Percentiles rank a stretch among this genome's conserved stretches.
phyloP scores from a whole-genome alignment of 441 rosid genomes.

The Jatropha podagrica region DNA sequence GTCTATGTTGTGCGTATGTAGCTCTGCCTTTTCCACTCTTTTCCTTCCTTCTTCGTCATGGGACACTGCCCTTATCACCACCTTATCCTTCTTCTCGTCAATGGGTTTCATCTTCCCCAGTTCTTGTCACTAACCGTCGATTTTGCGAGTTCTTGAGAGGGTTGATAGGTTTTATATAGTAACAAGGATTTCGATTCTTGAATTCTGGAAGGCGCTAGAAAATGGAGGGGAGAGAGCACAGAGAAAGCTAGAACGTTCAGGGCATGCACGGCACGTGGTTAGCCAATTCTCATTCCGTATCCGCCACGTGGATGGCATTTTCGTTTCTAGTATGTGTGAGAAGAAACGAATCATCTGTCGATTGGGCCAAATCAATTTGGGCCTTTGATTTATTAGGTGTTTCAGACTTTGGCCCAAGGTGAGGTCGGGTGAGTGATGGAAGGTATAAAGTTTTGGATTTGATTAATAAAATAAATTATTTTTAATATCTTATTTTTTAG shows the following conservation, averaged over 20 bases:
- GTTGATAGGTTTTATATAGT: background rate
- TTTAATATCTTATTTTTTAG: no score
- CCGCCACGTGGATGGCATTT: background rate
- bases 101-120: constrained; percentile 30
- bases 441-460: no score
- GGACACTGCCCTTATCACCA: constrained; percentile 41
- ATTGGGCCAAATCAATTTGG: no score
- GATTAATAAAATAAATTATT: no score
- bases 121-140: background rate
- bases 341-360: no score
- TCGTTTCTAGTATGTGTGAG: background rate
- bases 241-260: background rate
- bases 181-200: background rate
- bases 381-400: no score
- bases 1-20: constrained; percentile 48
- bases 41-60: constrained; percentile 52
- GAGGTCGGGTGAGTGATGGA: no score
- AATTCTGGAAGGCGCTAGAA: constrained; percentile 5
- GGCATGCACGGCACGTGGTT: constrained; percentile 12
- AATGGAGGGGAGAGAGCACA: background rate
- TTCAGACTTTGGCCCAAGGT: no score
- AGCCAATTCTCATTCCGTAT: no score
- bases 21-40: constrained; percentile 43
- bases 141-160: background rate
- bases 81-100: constrained; percentile 44